Evolutionary conservation across 495 filamentous ascomycete genomes (phyloP).

Genomic region (Daldinia loculata): DNA sequence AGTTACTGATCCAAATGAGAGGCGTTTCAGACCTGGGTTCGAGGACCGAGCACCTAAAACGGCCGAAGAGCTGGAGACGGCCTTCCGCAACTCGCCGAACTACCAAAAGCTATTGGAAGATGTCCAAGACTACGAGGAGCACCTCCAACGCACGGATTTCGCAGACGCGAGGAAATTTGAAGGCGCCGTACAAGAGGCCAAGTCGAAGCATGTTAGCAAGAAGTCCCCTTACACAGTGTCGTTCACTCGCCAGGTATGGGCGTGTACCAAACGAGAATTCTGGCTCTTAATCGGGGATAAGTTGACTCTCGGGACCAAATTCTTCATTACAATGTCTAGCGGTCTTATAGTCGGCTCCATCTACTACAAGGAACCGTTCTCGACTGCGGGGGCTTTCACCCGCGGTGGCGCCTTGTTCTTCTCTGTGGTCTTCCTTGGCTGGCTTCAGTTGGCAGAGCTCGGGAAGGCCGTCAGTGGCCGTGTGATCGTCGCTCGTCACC

Average conservation of each 20-base stretch:
- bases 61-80: conserved; percentile 72
- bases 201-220: conserved; percentile 72
- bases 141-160: conserved; percentile 56
- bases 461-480: conserved; percentile 64
- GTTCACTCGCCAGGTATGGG: conserved; percentile 70
- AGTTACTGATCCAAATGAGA: conserved; percentile 72
- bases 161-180: conserved; percentile 76
- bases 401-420: conserved; percentile 77
- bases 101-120: conserved; percentile 60
- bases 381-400: conserved; percentile 73
- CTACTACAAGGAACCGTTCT: conserved; percentile 71
- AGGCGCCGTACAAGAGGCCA: conserved; percentile 70
- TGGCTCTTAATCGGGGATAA: conserved; percentile 79
- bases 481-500: conserved; percentile 40
- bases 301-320: conserved; percentile 76
- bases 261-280: conserved; percentile 77
- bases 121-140: conserved; percentile 57
- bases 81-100: conserved; percentile 66
- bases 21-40: conserved; percentile 69
- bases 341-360: conserved; percentile 78
- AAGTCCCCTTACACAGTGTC: conserved; percentile 78
- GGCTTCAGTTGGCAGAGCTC: conserved; percentile 76
- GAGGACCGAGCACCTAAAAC: conserved; percentile 75
- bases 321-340: conserved; percentile 79
- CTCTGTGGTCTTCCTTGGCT: conserved; percentile 76